Base-by-base conservation (phyloP, 2,329 filamentous ascomycete genomes). In the Rasamsonia emersonii region DNA sequence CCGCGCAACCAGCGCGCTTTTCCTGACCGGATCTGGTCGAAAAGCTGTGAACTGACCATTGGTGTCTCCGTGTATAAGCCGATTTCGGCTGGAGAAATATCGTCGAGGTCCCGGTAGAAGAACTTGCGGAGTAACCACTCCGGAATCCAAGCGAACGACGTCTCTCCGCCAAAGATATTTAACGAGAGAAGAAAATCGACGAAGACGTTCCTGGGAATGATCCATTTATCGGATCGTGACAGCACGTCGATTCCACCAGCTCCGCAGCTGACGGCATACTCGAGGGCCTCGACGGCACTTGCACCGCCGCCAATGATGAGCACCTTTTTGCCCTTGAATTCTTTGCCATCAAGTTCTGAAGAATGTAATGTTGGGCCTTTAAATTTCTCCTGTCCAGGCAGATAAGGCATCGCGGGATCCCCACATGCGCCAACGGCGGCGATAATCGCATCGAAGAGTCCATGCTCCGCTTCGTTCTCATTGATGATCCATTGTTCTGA, bases 31-130 rank as follows among this genome's bases (percentile, higher is more conserved):
- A 93, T 73, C 46, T 82, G 79, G 28, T 82, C 67, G 58, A 93
- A 80, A 1, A 93, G 72, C 27, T 86, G 78, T 10, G 78, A 81
- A 56, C 91, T 93, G 15, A 91, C 82, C 82, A 91, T 89, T 1
- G 85, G 85, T 0, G 85, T 93, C 31, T 83, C 80, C 17, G 72
- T 86, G 54, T 86, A 93, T n/a, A 91, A 62, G 6, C 83, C 83
- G 47, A 79, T 78, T 16, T 72, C 65, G 2, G 71, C 61, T 0
- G 85, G 85, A 0, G 82, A 73, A 4, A 93, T 68, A 43, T 86
- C 77, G 45, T 78, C 62, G 3, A 93, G 70, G 45, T 91, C 85
- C 10, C 84, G 75, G 53, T 93, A 93, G 64, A 93, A 93, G 62
- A 89, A 72, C 41, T 79, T 75, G 39, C 76, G 77, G 0, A 93